Conservation (phyloP, 306 rosid genomes). For the Prunus armeniaca region DNA sequence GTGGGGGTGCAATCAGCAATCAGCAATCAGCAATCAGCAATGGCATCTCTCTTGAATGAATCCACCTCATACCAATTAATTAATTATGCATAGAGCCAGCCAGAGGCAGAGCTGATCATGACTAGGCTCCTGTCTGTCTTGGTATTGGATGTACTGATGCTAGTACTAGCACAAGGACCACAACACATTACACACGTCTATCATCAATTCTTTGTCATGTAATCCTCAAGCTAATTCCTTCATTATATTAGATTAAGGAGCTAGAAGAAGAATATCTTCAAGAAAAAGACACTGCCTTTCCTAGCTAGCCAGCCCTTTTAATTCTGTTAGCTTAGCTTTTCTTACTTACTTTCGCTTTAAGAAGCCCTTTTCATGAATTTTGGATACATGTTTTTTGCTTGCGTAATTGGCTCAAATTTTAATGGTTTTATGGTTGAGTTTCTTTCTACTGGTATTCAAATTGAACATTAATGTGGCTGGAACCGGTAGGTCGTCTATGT, state of each 20-base stretch:
- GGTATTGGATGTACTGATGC: constrained; percentile 6
- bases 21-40: not conserved
- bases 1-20: constrained; percentile 1
- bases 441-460: not conserved
- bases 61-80: not conserved
- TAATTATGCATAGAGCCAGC: not conserved
- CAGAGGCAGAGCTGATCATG: constrained; percentile 16
- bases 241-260: not conserved
- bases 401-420: not conserved
- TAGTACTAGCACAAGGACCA: constrained; percentile 32
- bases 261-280: not conserved
- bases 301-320: not conserved
- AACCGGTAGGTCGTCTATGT: not conserved
- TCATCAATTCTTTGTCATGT: not conserved
- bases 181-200: not conserved
- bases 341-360: not conserved
- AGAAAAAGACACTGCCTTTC: not conserved
- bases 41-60: not conserved
- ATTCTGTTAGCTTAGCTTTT: not conserved
- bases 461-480: not conserved
- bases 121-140: constrained; percentile 17
- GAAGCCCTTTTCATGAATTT: not conserved
- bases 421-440: not conserved
- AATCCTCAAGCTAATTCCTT: not conserved
- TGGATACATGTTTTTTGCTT: not conserved